Base-by-base conservation (phyloP, 2,329 filamentous ascomycete genomes). In the Emmonsiellopsis sp. region DNA sequence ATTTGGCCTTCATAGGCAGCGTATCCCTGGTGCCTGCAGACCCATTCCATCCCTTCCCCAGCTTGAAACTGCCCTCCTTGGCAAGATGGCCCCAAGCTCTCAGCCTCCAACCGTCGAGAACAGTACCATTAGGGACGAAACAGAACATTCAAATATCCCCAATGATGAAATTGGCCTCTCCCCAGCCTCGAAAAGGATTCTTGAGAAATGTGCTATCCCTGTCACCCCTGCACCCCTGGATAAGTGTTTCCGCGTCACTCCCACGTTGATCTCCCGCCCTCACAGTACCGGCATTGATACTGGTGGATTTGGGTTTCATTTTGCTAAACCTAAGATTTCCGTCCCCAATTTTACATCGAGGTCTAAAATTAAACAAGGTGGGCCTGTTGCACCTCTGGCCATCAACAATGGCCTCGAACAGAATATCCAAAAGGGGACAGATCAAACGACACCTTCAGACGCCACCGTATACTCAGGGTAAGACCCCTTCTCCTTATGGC, bases 281-380 rank as follows among this genome's bases (percentile, higher is more conserved):
- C 51, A 58, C 17, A 68, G 60, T 42, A 64, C 64, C 6, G 62
- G 59, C 1, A 54, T 66, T 27, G 63, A 70, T 43, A 45, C 58
- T 14, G 39, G 59, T 7, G 57, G 57, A 1, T 70, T 72, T 53
- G 57, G 56, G 1, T 71, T 72, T 52, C 65, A 62, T 5, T 72
- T 71, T 54, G 57, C 63, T 13, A 69, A 63, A 49, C 69, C 67
- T 27, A 57, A 52, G 17, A 59, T 57, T 33, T 56, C 60, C 42
- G 58, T 53, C 13, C 49, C 51, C 14, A 55, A 48, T 37, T 57
- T 58, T 31, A 54, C 52, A 42, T 46, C 43, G 32, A 45, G 53
- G 11, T 55, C 53, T 2, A 56, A 56, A 27, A 13, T 50, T 3
- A 52, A 33, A 49, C 32, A 10, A 27, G 42, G 14, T n/a, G 34